Evolutionary conservation across 2,329 filamentous ascomycete genomes (phyloP), one percentile per base, ranked within the genome.

Genomic region (Colletotrichum echinochloae): DNA sequence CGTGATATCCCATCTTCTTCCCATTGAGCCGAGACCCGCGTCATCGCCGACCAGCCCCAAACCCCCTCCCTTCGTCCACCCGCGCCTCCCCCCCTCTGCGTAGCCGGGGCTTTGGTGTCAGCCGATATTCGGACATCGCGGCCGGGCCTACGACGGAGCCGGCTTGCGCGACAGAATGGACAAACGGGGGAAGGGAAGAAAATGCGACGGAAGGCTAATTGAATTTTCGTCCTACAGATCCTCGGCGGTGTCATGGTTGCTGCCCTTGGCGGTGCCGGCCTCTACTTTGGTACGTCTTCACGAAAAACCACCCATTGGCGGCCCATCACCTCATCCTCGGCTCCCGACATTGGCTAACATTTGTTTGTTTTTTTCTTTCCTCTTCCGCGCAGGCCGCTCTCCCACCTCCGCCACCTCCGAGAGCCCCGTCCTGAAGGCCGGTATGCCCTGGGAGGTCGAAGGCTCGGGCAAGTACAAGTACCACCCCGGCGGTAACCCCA

Each of bases 241-340:
- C 92, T 99, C 75, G 89, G 95, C 74, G 93, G 90, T 79, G 91
- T 98, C 81, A 97, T 98, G 94, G 91, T 92, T 77, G 91, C 91
- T 81, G 92, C 94, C 77, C 92, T 98, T 79, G 91, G 91, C 79
- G 90, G 96, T 77, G 95, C 94, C 75, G 95, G 95, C 81, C 97
- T 91, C 90, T 94, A 95, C 85, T 93, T 96, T 78, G 92, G 92
- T 93, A 88, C 80, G 80, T 70, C 65, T 61, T 37, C 7, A 56
- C 1, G 46, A 18, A 18, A 4, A n/a, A n/a, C n/a, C n/a, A n/a
- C 7, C 30, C n/a, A 16, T 23, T 20, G 33, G 4, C 18, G 5
- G 30, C 20, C 12, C n/a, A n/a, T n/a, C n/a, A n/a, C n/a, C n/a
- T n/a, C n/a, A n/a, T n/a, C n/a, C n/a, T n/a, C n/a, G n/a, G n/a